phyloP scores from a whole-genome alignment of 768 basidiomycete genomes.

The Leccinum ochraceum region DNA sequence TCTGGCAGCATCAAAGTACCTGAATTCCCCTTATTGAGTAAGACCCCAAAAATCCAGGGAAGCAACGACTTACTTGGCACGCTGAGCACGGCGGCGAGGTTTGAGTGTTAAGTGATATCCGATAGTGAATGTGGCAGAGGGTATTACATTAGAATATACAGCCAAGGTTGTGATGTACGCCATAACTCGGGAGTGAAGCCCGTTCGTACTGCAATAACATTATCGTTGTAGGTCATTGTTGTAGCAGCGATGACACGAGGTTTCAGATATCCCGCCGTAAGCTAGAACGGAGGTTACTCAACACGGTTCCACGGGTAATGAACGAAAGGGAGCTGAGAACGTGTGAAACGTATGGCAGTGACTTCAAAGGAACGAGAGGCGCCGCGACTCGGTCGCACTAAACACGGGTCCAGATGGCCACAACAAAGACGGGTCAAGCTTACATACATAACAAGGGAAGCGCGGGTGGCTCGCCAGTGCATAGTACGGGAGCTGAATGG shows the following conservation, averaged over 20 bases:
- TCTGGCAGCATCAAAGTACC: conserved; percentile 67
- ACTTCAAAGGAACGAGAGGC: too few species aligned
- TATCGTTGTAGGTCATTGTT: conserved; percentile 48
- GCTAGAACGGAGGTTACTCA: conserved; percentile 31
- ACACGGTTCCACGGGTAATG: conserved; percentile 10
- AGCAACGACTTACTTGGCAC: conserved; percentile 47
- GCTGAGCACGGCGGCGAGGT: conserved; percentile 53
- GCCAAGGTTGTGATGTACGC: conserved; percentile 39
- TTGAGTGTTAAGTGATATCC: conserved; percentile 59
- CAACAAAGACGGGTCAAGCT: too few species aligned
- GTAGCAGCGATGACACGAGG: conserved; percentile 45
- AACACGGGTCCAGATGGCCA: too few species aligned
- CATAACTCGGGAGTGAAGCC: conserved; percentile 37
- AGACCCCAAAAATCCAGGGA: conserved; percentile 12
- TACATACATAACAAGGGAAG: too few species aligned
- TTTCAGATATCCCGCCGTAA: conserved; percentile 41
- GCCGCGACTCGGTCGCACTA: too few species aligned
- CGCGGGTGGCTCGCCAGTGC: too few species aligned
- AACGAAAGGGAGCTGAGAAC: conserved; percentile 13
- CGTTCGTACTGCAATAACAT: conserved; percentile 42
- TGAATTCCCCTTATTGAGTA: conserved; percentile 34
- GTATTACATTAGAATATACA: conserved; percentile 54
- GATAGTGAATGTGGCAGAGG: conserved; percentile 52
- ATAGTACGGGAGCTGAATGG: too few species aligned
- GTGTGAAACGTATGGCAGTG: conserved; percentile 23